Percentiles rank a stretch among this genome's conserved stretches.
Conservation (phyloP, 441 rosid genomes). For the Populus hybrid region DNA sequence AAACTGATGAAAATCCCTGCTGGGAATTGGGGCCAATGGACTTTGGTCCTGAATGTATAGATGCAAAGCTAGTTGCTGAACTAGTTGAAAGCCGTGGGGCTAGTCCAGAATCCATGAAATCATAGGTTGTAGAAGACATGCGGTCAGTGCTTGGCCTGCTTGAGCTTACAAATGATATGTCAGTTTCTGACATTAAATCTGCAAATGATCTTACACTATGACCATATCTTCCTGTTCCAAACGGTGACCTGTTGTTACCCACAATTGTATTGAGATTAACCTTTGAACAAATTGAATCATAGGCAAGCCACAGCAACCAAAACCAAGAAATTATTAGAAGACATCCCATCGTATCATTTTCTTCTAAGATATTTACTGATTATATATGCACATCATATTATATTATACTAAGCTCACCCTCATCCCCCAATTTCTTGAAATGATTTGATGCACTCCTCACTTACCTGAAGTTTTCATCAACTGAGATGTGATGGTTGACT, state of each 20-base stretch:
- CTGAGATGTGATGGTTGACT: constrained; percentile 39
- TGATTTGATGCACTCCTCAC: too few relatives aligned
- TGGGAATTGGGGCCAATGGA: constrained; percentile 37
- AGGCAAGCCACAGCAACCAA: not conserved
- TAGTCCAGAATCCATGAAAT: constrained; percentile 42
- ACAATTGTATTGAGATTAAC: not conserved
- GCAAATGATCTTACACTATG: constrained; percentile 29
- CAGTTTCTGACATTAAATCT: constrained; percentile 57
- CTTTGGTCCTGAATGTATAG: constrained; percentile 49
- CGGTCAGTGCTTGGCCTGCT: constrained; percentile 73
- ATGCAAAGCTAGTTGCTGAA: constrained; percentile 62
- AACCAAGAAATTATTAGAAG: not conserved
- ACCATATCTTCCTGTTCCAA: constrained; percentile 32
- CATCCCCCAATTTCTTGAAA: too few relatives aligned
- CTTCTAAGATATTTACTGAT: not conserved
- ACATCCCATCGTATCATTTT: not conserved
- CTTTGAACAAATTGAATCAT: not conserved
- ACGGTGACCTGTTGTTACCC: constrained; percentile 48
- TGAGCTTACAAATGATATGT: constrained; percentile 76
- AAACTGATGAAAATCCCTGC: constrained; percentile 50
- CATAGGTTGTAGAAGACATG: constrained; percentile 41
- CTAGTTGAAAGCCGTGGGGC: constrained; percentile 44
- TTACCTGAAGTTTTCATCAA: constrained; percentile 60
- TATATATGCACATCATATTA: not conserved
- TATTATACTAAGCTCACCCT: too few relatives aligned